These are phyloP conservation scores for Mortierella alpina DNA, from an alignment of 192 early-diverging fungal species.

Conservation along the genomic window DNA sequence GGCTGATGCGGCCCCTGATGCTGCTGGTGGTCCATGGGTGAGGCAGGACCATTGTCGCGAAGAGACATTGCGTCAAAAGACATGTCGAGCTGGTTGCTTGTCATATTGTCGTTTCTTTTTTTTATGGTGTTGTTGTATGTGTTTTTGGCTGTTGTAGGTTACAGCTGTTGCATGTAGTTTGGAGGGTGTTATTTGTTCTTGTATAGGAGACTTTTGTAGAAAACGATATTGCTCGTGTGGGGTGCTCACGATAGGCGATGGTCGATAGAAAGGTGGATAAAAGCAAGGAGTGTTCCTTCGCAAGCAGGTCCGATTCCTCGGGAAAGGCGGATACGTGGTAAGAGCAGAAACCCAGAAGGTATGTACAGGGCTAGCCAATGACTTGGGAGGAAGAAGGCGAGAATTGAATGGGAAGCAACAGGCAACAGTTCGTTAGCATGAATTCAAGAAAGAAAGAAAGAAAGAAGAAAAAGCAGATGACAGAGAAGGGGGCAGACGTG, in stretches of 20 bases:
- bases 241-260: no score
- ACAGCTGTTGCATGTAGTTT: no score
- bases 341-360: background rate
- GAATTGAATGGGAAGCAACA: background rate
- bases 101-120: constrained; percentile 23
- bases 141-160: no score
- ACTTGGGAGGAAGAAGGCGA: background rate
- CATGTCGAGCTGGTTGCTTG: constrained; percentile 53
- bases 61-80: constrained; percentile 49
- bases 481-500: constrained; percentile 3
- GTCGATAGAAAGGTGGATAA: no score
- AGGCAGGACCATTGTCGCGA: constrained; percentile 42
- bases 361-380: background rate
- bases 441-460: background rate
- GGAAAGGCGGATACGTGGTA: background rate
- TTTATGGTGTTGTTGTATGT: background rate
- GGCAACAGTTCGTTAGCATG: constrained; percentile 36
- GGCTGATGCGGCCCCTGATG: constrained; percentile 26
- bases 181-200: background rate
- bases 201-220: background rate
- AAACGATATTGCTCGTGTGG: background rate
- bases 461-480: background rate
- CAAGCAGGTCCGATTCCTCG: background rate
- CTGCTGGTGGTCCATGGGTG: constrained; percentile 39
- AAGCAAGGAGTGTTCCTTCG: no score